A percentile compares a stretch with the other conserved stretches of the same genome.
Conservation (phyloP, 768 basidiomycete species). For the Collybia sp. region DNA sequence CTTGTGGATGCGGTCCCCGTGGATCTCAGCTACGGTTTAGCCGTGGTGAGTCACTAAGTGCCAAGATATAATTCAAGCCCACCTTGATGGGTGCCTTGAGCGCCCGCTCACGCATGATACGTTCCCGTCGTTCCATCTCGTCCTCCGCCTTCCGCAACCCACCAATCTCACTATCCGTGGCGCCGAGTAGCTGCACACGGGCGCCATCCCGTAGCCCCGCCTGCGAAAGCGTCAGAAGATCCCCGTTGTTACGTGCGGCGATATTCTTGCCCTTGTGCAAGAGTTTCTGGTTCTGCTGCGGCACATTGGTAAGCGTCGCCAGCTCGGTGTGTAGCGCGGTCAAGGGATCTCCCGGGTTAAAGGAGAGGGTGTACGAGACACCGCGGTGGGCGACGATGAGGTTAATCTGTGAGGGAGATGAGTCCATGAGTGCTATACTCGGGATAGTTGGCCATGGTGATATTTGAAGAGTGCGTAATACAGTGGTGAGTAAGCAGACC, state of each 20-base stretch:
- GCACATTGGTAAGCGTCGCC: slow-evolving; percentile 63
- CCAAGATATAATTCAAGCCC: slow-evolving; percentile 5
- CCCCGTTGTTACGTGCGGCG: slow-evolving; percentile 17
- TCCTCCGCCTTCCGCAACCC: slow-evolving; percentile 51
- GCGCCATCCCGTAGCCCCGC: slow-evolving; percentile 60
- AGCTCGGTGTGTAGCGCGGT: slow-evolving; percentile 42
- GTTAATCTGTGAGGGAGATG: slow-evolving; percentile 6
- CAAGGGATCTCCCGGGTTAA: slow-evolving; percentile 49
- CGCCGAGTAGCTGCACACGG: slow-evolving; percentile 70
- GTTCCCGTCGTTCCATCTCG: slow-evolving; percentile 52
- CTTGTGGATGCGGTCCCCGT: slow-evolving; percentile 37
- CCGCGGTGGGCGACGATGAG: slow-evolving; percentile 45
- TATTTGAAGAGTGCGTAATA: background rate
- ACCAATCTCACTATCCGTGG: slow-evolving; percentile 53
- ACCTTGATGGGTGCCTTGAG: slow-evolving; percentile 58
- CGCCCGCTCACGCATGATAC: slow-evolving; percentile 55
- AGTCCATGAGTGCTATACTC: slow-evolving; percentile 6
- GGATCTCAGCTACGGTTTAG: slow-evolving; percentile 44
- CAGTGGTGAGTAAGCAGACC: too few relatives aligned
- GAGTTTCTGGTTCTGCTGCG: slow-evolving; percentile 64
- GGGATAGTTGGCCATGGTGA: background rate
- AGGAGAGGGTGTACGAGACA: slow-evolving; percentile 36
- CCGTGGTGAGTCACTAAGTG: background rate
- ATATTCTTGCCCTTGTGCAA: slow-evolving; percentile 64
- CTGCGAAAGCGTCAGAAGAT: slow-evolving; percentile 24